Base-by-base conservation (phyloP, 2,329 filamentous ascomycete species). In the Botrytis byssoidea region DNA sequence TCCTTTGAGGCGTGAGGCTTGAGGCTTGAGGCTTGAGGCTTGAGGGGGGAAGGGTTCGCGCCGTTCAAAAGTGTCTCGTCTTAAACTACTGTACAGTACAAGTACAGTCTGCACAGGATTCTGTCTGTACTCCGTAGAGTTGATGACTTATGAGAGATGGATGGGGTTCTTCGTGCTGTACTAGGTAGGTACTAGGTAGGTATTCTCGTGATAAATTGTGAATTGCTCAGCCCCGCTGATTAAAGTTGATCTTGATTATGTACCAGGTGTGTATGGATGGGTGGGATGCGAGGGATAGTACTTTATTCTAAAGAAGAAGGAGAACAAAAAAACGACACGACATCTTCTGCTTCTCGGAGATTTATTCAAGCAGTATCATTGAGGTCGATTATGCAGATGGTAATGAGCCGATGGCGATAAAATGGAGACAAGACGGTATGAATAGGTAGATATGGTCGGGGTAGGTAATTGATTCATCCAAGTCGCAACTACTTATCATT, bases 151-250 rank as follows among this genome's bases (percentile, higher is more conserved):
- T 3, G 29, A 42, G 32, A 29, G 48, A 55, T 55, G 20, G 25
- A 46, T 60, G 10, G 22, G 10, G 22, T 60, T 22, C 9, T 25
- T 60, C 57, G 57, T 25, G 16, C 57, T 6, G 48, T 59, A 16
- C 25, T 51, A 14, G 22, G 12, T 51, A 12, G 22, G 10, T 32
- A 42, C 37, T 40, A 14, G 40, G 40, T 42, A 42, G 48, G 10
- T 44, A n/a, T 16, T 51, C 48, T 51, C 48, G 48, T 55, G 48
- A 57, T 57, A 18, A 57, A 57, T 57, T 32, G n/a, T 18, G 51
- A 55, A 29, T 29, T 60, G 51, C 67, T 70, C 67, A 70, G 67
- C 68, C 68, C 40, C 68, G 29, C 22, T n/a, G 55, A 48, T 59
- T 48, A 70, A 37, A 44, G 60, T 59, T 20, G 55, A 48, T 61